Evolutionary conservation across 306 rosid genomes (phyloP).

Genomic region (Glycyrrhiza uralensis): DNA sequence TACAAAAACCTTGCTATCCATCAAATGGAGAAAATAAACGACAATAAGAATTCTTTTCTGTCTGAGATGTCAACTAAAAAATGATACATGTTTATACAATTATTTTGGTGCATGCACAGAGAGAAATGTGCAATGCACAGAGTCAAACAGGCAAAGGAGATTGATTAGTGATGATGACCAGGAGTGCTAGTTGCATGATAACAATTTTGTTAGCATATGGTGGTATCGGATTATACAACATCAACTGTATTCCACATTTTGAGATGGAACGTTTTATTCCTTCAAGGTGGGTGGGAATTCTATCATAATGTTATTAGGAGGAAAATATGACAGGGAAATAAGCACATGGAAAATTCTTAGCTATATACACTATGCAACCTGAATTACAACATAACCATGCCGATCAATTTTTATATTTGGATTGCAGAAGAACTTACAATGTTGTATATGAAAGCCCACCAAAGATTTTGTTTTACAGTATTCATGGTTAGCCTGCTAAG

Average conservation of each 20-base stretch:
- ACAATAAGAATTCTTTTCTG: not conserved
- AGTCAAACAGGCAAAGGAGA: not conserved
- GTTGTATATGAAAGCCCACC: conserved; percentile 97
- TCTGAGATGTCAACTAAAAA: not conserved
- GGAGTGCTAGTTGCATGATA: not conserved
- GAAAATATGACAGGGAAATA: not conserved
- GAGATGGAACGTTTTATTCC: not conserved
- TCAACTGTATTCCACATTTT: not conserved
- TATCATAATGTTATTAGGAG: not conserved
- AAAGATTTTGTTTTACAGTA: conserved; percentile 91
- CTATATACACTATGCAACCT: not conserved
- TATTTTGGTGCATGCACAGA: not conserved
- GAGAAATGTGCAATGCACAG: conserved; percentile 3
- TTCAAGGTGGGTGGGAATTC: not conserved
- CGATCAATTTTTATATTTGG: conserved; percentile 8
- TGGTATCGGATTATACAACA: not conserved
- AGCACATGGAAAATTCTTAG: conserved; percentile 9
- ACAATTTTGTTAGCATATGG: not conserved
- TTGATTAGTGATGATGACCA: not conserved
- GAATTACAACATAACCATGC: not conserved
- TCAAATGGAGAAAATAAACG: not conserved
- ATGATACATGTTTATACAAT: not conserved
- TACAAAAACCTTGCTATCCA: not conserved
- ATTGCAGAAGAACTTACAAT: conserved; percentile 60
- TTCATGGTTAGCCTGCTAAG: conserved; percentile 89